Evolutionary conservation across 495 filamentous ascomycete species (phyloP).

Genomic region (Astrothelium macrocarpum): DNA sequence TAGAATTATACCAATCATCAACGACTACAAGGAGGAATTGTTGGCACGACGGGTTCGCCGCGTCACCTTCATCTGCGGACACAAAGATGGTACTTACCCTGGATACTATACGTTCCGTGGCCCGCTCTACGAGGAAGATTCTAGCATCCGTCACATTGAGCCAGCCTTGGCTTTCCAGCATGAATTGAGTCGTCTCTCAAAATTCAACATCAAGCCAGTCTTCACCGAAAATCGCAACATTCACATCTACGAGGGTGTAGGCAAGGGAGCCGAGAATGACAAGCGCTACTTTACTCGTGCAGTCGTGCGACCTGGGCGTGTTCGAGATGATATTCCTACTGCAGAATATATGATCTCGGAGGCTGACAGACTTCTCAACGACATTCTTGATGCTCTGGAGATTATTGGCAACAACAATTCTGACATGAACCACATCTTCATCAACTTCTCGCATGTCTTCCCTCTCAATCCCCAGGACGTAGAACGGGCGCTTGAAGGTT

Average conservation of each 20-base stretch:
- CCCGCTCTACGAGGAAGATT: conserved; percentile 77
- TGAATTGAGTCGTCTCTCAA: conserved; percentile 83
- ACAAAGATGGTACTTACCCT: conserved; percentile 88
- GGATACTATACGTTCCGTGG: conserved; percentile 98
- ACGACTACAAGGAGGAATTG: conserved; percentile 77
- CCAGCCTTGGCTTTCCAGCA: conserved; percentile 96
- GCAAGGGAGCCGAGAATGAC: conserved; percentile 87
- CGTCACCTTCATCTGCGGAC: conserved; percentile 92
- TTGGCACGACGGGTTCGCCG: conserved; percentile 71
- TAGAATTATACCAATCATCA: conserved; percentile 63
- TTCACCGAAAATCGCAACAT: conserved; percentile 99
- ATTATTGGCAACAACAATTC: conserved; percentile 99
- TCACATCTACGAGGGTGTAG: conserved; percentile 93
- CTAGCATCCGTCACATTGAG: conserved; percentile 93
- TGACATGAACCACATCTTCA: conserved; percentile 99
- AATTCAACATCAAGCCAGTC: conserved; percentile 94
- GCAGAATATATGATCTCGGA: conserved; percentile 97
- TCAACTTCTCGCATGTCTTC: conserved; percentile 96
- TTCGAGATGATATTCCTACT: conserved; percentile 93
- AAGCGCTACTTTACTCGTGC: conserved; percentile 97
- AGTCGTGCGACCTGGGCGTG: conserved; percentile 80
- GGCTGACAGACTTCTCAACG: conserved; percentile 90
- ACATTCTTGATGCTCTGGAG: conserved; percentile 94
- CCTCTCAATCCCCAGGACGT: conserved; percentile 83
- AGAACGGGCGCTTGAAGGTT: conserved; percentile 86